Evolutionary conservation across 352 stramenopile genomes (phyloP).

Genomic region (Phytophthora multivora): DNA sequence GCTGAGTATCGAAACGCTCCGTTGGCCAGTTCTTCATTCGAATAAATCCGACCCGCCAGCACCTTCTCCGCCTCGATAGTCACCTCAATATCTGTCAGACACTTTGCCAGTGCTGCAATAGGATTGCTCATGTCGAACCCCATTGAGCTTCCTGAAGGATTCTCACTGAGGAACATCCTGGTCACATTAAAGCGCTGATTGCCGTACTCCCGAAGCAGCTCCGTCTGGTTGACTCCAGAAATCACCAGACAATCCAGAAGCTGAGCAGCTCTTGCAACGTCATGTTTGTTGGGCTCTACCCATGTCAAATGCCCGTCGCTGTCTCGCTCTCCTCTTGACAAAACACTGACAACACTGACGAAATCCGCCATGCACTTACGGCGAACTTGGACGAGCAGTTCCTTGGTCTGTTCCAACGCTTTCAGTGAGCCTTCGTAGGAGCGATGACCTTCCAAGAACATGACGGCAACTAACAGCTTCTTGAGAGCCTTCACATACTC

Average conservation of each 20-base stretch:
- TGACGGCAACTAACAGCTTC: conserved; percentile 68
- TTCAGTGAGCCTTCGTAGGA: conserved; percentile 79
- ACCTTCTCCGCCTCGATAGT: conserved; percentile 67
- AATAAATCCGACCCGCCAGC: conserved; percentile 54
- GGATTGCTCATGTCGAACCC: conserved; percentile 41
- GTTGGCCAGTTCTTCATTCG: conserved; percentile 66
- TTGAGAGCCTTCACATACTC: conserved; percentile 70
- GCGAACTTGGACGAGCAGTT: conserved; percentile 62
- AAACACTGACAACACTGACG: conserved; percentile 64
- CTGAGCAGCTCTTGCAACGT: conserved; percentile 57
- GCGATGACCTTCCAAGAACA: conserved; percentile 71
- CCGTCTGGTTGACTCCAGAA: conserved; percentile 50
- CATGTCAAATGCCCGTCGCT: conserved; percentile 34
- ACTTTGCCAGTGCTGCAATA: conserved; percentile 40
- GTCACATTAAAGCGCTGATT: conserved; percentile 72
- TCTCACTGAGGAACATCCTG: conserved; percentile 54
- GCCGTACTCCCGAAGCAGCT: conserved; percentile 67
- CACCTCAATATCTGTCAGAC: conserved; percentile 54
- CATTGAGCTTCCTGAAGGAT: conserved; percentile 33
- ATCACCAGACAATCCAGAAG: conserved; percentile 68
- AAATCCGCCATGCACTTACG: conserved; percentile 76
- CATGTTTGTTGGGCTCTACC: conserved; percentile 54
- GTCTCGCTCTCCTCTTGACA: conserved; percentile 54
- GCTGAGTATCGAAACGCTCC: conserved; percentile 61
- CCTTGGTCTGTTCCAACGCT: conserved; percentile 66